These are phyloP conservation scores for Pouteria glomerata DNA, from an alignment of 148 eudicot species.

Conservation along the genomic window DNA sequence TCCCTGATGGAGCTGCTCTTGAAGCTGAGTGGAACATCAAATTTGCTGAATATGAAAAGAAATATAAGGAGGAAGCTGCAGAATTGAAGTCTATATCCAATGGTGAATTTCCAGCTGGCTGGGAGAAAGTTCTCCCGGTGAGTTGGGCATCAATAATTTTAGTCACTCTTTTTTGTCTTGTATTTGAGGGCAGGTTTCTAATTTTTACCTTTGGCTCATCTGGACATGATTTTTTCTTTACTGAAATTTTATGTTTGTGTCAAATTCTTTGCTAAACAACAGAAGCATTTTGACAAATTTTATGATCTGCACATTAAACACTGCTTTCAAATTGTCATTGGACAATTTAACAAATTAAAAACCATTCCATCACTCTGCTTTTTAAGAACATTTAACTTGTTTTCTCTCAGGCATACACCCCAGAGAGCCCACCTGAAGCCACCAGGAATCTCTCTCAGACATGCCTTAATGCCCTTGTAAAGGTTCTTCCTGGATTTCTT, in stretches of 20 bases:
- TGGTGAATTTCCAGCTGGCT: constrained; percentile 68
- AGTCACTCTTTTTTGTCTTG: background rate
- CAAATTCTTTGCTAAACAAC: background rate
- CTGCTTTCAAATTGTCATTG: background rate
- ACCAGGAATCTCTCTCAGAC: constrained; percentile 78
- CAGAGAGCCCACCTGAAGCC: constrained; percentile 77
- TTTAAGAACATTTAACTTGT: background rate
- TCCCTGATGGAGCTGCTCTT: constrained; percentile 59
- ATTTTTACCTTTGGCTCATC: background rate
- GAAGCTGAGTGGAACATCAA: constrained; percentile 86
- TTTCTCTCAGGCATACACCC: constrained; percentile 59
- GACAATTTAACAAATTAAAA: background rate
- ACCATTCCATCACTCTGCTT: background rate
- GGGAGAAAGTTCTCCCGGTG: constrained; percentile 91
- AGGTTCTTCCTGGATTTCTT: constrained; percentile 72
- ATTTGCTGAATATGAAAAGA: constrained; percentile 73
- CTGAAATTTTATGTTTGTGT: background rate
- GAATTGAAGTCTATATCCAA: constrained; percentile 67
- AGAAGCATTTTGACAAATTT: background rate
- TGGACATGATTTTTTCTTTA: background rate
- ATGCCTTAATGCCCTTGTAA: constrained; percentile 66
- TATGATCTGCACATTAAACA: background rate
- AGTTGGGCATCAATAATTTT: constrained; percentile 22
- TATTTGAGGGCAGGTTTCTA: background rate
- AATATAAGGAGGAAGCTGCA: constrained; percentile 68